A percentile compares a stretch with the other conserved stretches of the same genome.
These are phyloP conservation scores for Nannochloropsis gaditana DNA, from an alignment of 108 stramenopile species.

Conservation along the genomic window DNA sequence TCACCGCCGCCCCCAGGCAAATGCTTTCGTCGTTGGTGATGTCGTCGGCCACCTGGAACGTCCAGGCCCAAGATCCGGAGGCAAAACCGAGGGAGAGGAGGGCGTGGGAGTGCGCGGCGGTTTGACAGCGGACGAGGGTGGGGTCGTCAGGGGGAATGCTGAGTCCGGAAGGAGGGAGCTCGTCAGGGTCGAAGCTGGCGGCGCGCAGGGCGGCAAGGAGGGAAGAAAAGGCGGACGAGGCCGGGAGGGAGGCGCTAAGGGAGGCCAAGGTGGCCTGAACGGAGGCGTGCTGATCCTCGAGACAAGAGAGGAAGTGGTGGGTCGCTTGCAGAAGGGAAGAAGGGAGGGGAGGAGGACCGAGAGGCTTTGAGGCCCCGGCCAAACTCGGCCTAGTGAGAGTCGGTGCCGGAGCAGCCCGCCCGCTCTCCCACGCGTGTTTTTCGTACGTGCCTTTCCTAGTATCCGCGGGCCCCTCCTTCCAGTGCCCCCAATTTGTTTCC, in stretches of 20 bases:
- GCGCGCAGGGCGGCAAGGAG: neutral
- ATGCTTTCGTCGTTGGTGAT: constrained; percentile 52
- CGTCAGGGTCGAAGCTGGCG: constrained; percentile 21
- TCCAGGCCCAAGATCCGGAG: constrained; percentile 37
- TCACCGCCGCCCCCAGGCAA: constrained; percentile 53
- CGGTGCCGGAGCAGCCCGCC: neutral
- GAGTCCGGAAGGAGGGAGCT: neutral
- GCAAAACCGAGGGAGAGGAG: constrained; percentile 31
- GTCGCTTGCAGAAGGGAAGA: neutral
- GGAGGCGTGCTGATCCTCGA: neutral
- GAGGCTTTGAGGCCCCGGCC: neutral
- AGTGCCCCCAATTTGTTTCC: neutral
- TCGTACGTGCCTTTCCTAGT: neutral
- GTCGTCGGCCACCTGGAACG: constrained; percentile 37
- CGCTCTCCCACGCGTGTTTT: neutral
- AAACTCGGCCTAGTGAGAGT: neutral
- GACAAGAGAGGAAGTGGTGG: neutral
- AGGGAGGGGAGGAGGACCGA: neutral
- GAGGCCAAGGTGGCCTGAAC: neutral
- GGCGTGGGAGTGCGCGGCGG: constrained; percentile 33
- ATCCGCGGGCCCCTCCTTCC: neutral
- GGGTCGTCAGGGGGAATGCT: neutral
- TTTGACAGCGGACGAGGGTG: constrained; percentile 26
- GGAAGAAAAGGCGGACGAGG: neutral
- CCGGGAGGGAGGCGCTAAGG: neutral